Evolutionary conservation across 1,284 basidiomycete genomes (phyloP), one percentile per base, ranked within the genome.

Genomic region (Pyrrhoderma noxium): DNA sequence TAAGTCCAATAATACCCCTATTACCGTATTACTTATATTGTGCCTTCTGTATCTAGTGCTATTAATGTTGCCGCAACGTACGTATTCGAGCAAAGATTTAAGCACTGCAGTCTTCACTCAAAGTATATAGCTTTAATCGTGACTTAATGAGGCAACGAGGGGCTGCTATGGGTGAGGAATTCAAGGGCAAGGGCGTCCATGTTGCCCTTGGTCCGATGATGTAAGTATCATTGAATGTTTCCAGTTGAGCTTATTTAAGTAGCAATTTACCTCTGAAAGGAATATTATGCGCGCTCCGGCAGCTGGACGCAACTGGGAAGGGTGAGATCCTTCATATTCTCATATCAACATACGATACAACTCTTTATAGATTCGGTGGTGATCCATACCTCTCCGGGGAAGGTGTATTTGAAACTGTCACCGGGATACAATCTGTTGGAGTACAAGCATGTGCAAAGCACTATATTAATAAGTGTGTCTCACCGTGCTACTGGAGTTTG

Each of bases 41-140:
- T 48, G 7, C 14, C 23, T 4, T 5, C 27, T 31, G 11, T 31
- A 5, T 31, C 11, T 53, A 53, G 78, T 18, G 85, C 74, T 16
- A 80, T 89, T 66, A 89, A 87, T 60, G 75, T 74, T 8, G 86
- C 82, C 3, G 72, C 85, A 9, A 85, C 86, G 60, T 74, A 55
- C 61, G 70, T 64, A 19, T 11, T 46, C 13, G 23, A 19, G 16
- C 2, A 38, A 43, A 18, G 39, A 40, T 19, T 18, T 4, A 23
- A 18, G 21, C 18, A 50, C 34, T 40, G n/a, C 5, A 22, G n/a
- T n/a, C n/a, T n/a, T n/a, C n/a, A 21, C 22, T 38, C 13, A 40
- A 19, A 8, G 41, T 49, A 48, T 40, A 13, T 53, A 73, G 70
- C 1, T 88, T 82, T 65, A 85, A 85, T 63, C 77, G 82, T 43